Evolutionary conservation across 768 basidiomycete species (phyloP).

Genomic region (Termitomyces bulborhizus): DNA sequence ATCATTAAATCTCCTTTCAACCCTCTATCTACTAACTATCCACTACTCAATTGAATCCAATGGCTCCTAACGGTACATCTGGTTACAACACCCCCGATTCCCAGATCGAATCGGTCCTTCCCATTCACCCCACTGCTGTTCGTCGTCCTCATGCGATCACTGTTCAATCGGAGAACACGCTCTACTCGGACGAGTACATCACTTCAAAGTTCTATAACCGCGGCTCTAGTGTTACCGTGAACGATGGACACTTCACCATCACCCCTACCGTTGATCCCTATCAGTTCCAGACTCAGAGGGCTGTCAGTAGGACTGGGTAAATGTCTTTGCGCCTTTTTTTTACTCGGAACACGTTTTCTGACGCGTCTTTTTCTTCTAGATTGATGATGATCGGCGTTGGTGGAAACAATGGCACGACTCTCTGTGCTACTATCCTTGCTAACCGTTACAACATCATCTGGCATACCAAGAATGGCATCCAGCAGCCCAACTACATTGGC

Average conservation of each 20-base stretch:
- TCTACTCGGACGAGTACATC: slow-evolving; percentile 79
- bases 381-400: slow-evolving; percentile 97
- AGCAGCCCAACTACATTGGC: slow-evolving; percentile 97
- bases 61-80: slow-evolving; percentile 42
- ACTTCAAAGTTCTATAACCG: slow-evolving; percentile 79
- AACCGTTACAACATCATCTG: slow-evolving; percentile 93
- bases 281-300: slow-evolving; percentile 87
- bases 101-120: slow-evolving; percentile 60
- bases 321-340: slow-evolving; percentile 17
- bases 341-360: neutral
- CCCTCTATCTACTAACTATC: no score
- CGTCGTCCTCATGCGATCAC: slow-evolving; percentile 72
- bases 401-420: slow-evolving; percentile 95
- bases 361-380: slow-evolving; percentile 31
- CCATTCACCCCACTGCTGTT: slow-evolving; percentile 80
- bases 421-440: slow-evolving; percentile 91
- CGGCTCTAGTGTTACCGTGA: slow-evolving; percentile 61
- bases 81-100: slow-evolving; percentile 71
- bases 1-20: slow-evolving; percentile 28
- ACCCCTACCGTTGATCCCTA: slow-evolving; percentile 75
- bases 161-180: slow-evolving; percentile 76
- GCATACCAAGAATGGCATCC: slow-evolving; percentile 88
- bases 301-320: slow-evolving; percentile 89
- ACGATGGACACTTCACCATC: slow-evolving; percentile 71
- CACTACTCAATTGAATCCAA: slow-evolving; percentile 19